phyloP scores from a whole-genome alignment of 306 rosid species.

The Herpetospermum pedunculosum region DNA sequence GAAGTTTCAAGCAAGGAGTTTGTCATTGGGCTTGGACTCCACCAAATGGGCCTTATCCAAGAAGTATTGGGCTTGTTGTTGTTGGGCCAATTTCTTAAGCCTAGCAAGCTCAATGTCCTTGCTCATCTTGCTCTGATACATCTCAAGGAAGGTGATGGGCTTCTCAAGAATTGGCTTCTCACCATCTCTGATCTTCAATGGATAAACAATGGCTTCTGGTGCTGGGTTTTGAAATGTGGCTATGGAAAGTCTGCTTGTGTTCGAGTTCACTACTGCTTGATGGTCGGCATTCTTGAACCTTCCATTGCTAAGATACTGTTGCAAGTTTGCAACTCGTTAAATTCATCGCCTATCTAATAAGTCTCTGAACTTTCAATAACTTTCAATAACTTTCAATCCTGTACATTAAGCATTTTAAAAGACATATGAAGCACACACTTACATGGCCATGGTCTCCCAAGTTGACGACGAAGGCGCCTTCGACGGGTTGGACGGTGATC shows the following conservation, averaged over 20 bases:
- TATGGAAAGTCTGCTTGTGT: conserved; percentile 60
- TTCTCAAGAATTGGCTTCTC: conserved; percentile 35
- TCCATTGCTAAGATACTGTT: conserved; percentile 72
- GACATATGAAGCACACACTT: conserved; percentile 1
- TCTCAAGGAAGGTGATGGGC: conserved; percentile 51
- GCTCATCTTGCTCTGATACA: conserved; percentile 56
- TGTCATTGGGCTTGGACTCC: conserved; percentile 13
- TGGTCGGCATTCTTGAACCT: conserved; percentile 93
- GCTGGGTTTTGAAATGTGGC: conserved; percentile 79
- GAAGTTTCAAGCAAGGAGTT: conserved; percentile 26
- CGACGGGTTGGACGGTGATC: conserved; percentile 81
- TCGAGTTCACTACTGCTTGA: conserved; percentile 87
- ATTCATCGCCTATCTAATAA: too few species aligned
- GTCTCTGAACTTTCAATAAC: too few species aligned
- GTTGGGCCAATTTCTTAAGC: conserved; percentile 41
- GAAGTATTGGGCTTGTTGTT: conserved; percentile 6
- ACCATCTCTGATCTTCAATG: conserved; percentile 41
- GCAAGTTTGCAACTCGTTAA: neutral
- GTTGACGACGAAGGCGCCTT: conserved; percentile 84
- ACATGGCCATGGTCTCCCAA: conserved; percentile 92
- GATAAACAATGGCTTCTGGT: conserved; percentile 44
- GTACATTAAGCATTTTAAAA: too few species aligned
- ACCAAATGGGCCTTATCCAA: neutral
- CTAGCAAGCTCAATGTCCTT: conserved; percentile 38
- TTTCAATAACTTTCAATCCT: too few species aligned